Conservation (phyloP, 495 filamentous ascomycete species). For the Penicillium verhagenii region DNA sequence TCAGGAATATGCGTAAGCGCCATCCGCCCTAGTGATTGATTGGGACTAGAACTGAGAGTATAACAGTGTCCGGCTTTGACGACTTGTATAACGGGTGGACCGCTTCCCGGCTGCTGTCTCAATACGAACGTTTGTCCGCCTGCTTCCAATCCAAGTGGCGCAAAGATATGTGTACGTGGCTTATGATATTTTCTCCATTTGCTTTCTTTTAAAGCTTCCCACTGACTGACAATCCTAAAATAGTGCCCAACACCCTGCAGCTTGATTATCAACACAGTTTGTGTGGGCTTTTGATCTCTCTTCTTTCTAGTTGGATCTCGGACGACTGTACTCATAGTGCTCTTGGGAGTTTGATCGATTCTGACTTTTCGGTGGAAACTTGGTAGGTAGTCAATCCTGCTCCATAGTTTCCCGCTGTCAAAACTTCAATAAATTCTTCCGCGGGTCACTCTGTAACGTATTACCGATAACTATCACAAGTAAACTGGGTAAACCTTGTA, state of each 20-base stretch:
- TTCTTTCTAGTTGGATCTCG: background rate
- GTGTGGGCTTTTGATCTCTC: background rate
- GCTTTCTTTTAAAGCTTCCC: background rate
- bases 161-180: constrained; percentile 21
- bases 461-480: no score
- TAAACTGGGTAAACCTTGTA: no score
- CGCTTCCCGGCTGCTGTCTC: constrained; percentile 21
- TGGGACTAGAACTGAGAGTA: background rate
- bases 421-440: background rate
- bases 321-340: background rate
- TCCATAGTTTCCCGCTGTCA: background rate
- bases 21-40: background rate
- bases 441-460: no score
- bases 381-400: background rate
- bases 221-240: background rate
- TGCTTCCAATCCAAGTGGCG: constrained; percentile 11
- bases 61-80: constrained; percentile 16
- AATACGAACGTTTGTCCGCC: constrained; percentile 15
- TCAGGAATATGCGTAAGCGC: constrained; percentile 22
- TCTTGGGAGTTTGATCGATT: background rate
- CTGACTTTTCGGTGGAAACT: background rate
- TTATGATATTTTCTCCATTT: background rate
- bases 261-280: background rate
- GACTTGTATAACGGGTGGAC: constrained; percentile 14
- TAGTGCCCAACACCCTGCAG: constrained; percentile 17